These are phyloP conservation scores for Rhynchospora breviuscula DNA, from an alignment of 176 grass and related monocot species.

Conservation along the genomic window DNA sequence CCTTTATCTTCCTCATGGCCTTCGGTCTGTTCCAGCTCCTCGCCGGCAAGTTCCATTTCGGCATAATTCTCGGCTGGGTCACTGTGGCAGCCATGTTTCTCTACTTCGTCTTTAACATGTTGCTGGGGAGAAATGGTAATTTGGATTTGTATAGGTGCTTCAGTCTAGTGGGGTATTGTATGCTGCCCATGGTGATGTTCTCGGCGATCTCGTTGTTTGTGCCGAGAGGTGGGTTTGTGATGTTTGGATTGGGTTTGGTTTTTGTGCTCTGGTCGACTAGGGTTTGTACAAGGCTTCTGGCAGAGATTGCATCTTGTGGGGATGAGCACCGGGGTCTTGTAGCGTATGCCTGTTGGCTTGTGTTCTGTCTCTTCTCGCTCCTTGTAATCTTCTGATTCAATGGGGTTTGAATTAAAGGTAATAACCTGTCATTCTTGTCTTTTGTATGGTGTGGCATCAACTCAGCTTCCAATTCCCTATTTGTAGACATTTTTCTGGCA, in stretches of 20 bases:
- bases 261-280: constrained; percentile 92
- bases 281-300: constrained; percentile 74
- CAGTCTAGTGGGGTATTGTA: constrained; percentile 89
- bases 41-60: constrained; percentile 89
- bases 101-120: constrained; percentile 87
- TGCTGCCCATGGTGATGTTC: constrained; percentile 99
- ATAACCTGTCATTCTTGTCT: not conserved
- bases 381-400: constrained; percentile 75
- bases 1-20: constrained; percentile 80
- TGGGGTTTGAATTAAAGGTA: constrained; percentile 2
- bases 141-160: constrained; percentile 84
- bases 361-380: constrained; percentile 91
- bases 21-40: constrained; percentile 96
- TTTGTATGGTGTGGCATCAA: not conserved
- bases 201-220: constrained; percentile 79
- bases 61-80: constrained; percentile 92
- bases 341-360: constrained; percentile 85
- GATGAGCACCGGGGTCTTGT: constrained; percentile 77
- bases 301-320: constrained; percentile 76
- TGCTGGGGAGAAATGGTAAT: constrained; percentile 66
- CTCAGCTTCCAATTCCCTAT: not conserved
- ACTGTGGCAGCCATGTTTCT: constrained; percentile 79
- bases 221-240: constrained; percentile 57
- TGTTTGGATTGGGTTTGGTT: constrained; percentile 57
- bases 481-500: not conserved